Evolutionary conservation across 2,329 filamentous ascomycete genomes (phyloP), one percentile per base, ranked within the genome.

Genomic region (Xylariales sp.): DNA sequence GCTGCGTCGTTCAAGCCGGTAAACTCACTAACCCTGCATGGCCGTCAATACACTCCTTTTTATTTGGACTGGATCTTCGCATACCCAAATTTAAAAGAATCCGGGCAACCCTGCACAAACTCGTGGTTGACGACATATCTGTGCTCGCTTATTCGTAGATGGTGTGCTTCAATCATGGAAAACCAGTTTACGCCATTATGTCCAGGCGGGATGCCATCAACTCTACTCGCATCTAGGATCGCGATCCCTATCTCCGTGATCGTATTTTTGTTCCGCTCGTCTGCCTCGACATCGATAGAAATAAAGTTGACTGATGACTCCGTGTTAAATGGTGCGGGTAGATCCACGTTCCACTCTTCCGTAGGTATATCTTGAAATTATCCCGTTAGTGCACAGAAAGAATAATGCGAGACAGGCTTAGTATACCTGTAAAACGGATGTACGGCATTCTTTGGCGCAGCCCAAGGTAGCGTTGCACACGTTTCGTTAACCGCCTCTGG

Each of bases 231-330:
- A 56, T 97, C 89, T 0, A 97, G 69, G 3, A 83, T 81, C 2
- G 88, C 83, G 28, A 98, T 69, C 1, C 93, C 93, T 27, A 98
- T 72, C 59, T 98, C 93, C 0, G 90, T 95, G 41, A 97, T 74
- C 11, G 76, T 67, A 23, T 71, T 66, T 11, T 79, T 75, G 30
- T 76, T 68, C 16, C 65, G 62, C 58, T 98, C 93, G 41, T 82
- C 87, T 2, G 83, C 81, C 60, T 98, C 93, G 21, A 93, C 67
- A 51, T 98, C 93, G 30, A 97, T 69, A 44, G 76, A 80, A 41
- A 95, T 69, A 49, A 96, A 84, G 6, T 94, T 70, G 1, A 78
- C 71, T n/a, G 71, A 66, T 10, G 60, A 52, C 19, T 81, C 74
- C 36, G 72, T 70, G 0, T 57, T 41, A 41, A 69, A 72, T 1